phyloP scores from a whole-genome alignment of 2,329 filamentous ascomycete genomes.

The Paecilomyces formosus region DNA sequence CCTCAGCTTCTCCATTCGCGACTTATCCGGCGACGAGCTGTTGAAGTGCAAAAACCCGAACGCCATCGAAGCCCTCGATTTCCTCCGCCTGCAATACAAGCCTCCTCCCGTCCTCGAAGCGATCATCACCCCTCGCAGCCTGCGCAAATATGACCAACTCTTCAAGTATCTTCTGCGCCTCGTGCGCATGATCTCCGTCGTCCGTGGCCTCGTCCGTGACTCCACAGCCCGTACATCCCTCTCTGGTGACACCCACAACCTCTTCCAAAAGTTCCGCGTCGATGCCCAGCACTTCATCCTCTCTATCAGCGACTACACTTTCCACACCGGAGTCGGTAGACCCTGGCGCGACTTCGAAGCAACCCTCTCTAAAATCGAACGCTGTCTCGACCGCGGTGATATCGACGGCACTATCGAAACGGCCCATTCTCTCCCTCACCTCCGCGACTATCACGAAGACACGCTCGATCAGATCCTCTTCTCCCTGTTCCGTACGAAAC shows the following conservation, averaged over 20 bases:
- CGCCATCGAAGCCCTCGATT: constrained; percentile 84
- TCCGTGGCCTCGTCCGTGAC: constrained; percentile 57
- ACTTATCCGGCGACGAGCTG: constrained; percentile 70
- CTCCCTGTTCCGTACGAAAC: constrained; percentile 63
- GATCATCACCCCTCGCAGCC: constrained; percentile 62
- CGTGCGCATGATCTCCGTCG: constrained; percentile 69
- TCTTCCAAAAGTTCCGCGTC: constrained; percentile 56
- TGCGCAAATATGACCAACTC: constrained; percentile 76
- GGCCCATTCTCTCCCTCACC: constrained; percentile 55
- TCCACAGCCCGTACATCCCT: constrained; percentile 33
- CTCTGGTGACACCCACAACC: constrained; percentile 29
- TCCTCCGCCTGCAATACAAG: constrained; percentile 79
- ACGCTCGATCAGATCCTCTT: constrained; percentile 70
- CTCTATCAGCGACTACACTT: constrained; percentile 66
- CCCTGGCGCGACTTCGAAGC: constrained; percentile 66
- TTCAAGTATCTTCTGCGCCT: constrained; percentile 75
- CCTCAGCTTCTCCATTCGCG: constrained; percentile 76
- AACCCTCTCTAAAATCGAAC: constrained; percentile 58
- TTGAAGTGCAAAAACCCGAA: constrained; percentile 75
- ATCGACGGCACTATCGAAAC: constrained; percentile 40
- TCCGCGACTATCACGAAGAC: constrained; percentile 64
- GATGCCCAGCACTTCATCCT: constrained; percentile 76
- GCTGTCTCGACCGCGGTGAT: constrained; percentile 43
- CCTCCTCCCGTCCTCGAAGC: constrained; percentile 62
- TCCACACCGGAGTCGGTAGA: constrained; percentile 66